Evolutionary conservation across 441 rosid species (phyloP).

Genomic region (Gossypium davidsonii): DNA sequence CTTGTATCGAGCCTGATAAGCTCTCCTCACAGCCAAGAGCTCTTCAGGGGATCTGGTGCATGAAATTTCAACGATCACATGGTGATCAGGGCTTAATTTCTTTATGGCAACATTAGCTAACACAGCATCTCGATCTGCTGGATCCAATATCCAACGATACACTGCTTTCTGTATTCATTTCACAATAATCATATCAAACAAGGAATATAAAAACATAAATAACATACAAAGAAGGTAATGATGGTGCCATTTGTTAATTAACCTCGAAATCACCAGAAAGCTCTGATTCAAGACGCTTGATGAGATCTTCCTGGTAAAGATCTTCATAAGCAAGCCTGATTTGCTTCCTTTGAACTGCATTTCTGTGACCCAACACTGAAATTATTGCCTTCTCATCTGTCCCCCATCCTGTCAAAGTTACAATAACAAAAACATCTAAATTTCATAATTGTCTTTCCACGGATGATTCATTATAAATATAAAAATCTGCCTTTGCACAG

Average conservation of each 20-base stretch:
- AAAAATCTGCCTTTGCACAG: not conserved
- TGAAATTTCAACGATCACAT: conserved; percentile 48
- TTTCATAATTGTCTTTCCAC: not conserved
- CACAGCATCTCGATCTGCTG: conserved; percentile 58
- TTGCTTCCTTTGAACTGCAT: conserved; percentile 54
- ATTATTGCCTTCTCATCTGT: conserved; percentile 54
- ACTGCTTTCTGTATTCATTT: conserved; percentile 38
- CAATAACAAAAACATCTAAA: not conserved
- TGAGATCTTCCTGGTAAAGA: conserved; percentile 49
- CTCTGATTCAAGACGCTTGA: conserved; percentile 41
- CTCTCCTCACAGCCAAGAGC: conserved; percentile 50
- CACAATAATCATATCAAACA: not conserved
- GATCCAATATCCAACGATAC: conserved; percentile 63
- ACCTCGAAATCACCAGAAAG: conserved; percentile 70
- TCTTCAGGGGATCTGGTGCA: conserved; percentile 51
- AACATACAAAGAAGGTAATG: not conserved
- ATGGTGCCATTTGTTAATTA: not conserved
- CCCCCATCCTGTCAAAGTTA: conserved; percentile 47
- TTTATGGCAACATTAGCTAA: conserved; percentile 46
- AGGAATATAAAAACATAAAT: no score
- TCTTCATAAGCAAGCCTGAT: conserved; percentile 47
- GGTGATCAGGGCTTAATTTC: conserved; percentile 33
- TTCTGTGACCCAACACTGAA: conserved; percentile 45
- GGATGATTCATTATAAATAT: not conserved
- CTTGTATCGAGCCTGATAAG: conserved; percentile 56